phyloP scores from a whole-genome alignment of 805 yeast species.

The Groenewaldozyma salmanticensis region DNA sequence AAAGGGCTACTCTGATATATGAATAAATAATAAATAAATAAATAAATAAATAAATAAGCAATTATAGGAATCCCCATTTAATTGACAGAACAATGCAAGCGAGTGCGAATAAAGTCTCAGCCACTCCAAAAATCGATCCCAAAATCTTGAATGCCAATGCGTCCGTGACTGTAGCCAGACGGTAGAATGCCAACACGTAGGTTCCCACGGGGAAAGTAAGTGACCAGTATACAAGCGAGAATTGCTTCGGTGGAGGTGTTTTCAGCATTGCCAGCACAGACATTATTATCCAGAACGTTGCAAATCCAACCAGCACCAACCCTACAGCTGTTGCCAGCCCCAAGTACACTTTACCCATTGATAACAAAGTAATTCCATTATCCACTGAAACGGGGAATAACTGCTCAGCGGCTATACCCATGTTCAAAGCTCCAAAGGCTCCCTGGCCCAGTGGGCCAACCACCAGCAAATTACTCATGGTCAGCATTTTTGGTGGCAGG shows the following conservation, averaged over 20 bases:
- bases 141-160: slow-evolving; percentile 52
- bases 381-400: slow-evolving; percentile 19
- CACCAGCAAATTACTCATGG: slow-evolving; percentile 60
- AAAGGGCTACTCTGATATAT: slow-evolving; percentile 17
- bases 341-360: too few species aligned
- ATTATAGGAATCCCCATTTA: too few species aligned
- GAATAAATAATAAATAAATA: slow-evolving; percentile 18
- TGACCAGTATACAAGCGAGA: slow-evolving; percentile 63
- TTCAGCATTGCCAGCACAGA: slow-evolving; percentile 30
- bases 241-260: slow-evolving; percentile 30
- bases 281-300: slow-evolving; percentile 45
- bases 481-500: slow-evolving; percentile 45
- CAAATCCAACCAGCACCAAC: slow-evolving; percentile 42
- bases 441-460: slow-evolving; percentile 86
- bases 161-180: slow-evolving; percentile 40
- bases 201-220: slow-evolving; percentile 89
- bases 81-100: slow-evolving; percentile 28
- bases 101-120: slow-evolving; percentile 34
- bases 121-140: slow-evolving; percentile 49
- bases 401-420: too few species aligned
- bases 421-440: slow-evolving; percentile 50
- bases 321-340: slow-evolving; percentile 31
- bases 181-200: slow-evolving; percentile 50
- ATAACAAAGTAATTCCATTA: slow-evolving; percentile 20
- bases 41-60: slow-evolving; percentile 15